Evolutionary conservation across 257 asterid genomes (phyloP).

Genomic region (Rubia yunnanensis): DNA sequence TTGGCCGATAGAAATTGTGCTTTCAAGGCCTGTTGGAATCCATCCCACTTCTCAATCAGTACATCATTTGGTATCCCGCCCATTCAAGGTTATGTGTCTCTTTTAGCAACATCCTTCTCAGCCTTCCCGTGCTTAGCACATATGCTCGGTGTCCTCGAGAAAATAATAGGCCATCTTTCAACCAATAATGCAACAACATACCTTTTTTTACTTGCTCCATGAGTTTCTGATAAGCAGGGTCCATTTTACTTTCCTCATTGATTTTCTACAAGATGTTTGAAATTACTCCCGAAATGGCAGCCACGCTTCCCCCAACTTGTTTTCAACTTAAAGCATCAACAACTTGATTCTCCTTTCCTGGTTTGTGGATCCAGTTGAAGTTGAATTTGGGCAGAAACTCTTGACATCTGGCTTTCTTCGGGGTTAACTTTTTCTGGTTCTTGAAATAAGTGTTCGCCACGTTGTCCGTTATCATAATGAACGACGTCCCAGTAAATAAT

Average conservation of each 20-base stretch:
- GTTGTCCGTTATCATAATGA: neutral
- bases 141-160: too few relatives aligned
- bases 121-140: too few relatives aligned
- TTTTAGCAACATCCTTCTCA: too few relatives aligned
- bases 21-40: too few relatives aligned
- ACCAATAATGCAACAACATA: fast-evolving
- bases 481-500: neutral
- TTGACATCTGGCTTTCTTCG: neutral
- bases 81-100: too few relatives aligned
- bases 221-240: neutral
- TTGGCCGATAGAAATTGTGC: too few relatives aligned
- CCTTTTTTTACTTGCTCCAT: neutral
- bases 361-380: neutral
- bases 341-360: too few relatives aligned
- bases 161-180: too few relatives aligned
- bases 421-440: neutral
- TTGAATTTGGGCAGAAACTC: neutral
- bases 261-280: too few relatives aligned
- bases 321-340: neutral
- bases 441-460: too few relatives aligned
- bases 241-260: neutral
- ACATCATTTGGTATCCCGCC: too few relatives aligned
- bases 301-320: neutral
- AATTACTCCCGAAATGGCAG: neutral
- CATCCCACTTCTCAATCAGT: too few relatives aligned